These are phyloP conservation scores for Penicillium diatomitis DNA, from an alignment of 495 filamentous ascomycete genomes.

Conservation along the genomic window DNA sequence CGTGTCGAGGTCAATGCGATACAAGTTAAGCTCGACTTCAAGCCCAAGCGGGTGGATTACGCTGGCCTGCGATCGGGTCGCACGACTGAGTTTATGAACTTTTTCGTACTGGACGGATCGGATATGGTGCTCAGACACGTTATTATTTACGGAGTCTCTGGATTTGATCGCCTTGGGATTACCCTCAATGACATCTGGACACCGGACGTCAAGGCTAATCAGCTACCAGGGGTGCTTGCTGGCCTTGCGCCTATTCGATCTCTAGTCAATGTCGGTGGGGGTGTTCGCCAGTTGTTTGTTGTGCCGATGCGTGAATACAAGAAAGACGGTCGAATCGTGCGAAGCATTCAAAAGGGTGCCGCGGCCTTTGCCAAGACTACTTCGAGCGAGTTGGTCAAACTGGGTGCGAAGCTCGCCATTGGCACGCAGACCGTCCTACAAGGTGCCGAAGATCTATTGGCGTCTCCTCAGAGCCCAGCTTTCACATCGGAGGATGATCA, in stretches of 20 bases:
- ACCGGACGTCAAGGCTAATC: conserved; percentile 82
- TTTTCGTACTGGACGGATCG: conserved; percentile 82
- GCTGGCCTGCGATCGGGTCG: conserved; percentile 91
- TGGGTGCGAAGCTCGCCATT: conserved; percentile 91
- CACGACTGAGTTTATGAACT: conserved; percentile 99
- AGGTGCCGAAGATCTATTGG: conserved; percentile 73
- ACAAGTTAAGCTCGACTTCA: conserved; percentile 85
- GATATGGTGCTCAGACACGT: conserved; percentile 80
- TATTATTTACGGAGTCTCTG: conserved; percentile 84
- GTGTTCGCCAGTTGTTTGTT: conserved; percentile 75
- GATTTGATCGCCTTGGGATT: conserved; percentile 79
- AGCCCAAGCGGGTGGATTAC: conserved; percentile 95
- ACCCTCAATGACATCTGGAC: conserved; percentile 95
- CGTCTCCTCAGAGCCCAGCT: conserved; percentile 25
- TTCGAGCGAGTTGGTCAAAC: conserved; percentile 77
- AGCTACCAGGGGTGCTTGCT: conserved; percentile 80
- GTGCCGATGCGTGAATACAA: conserved; percentile 87
- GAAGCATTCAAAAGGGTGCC: conserved; percentile 85
- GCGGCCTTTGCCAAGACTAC: conserved; percentile 85
- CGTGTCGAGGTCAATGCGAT: conserved; percentile 79
- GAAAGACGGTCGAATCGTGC: conserved; percentile 87
- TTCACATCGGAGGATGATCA: conserved; percentile 48
- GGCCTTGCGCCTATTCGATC: conserved; percentile 85
- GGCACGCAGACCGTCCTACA: conserved; percentile 89
- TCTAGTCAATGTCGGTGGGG: conserved; percentile 80